Percentiles rank a stretch among this genome's conserved stretches.
These are phyloP conservation scores for Hypericum androsaemum DNA, from an alignment of 345 rosid genomes.

Conservation along the genomic window DNA sequence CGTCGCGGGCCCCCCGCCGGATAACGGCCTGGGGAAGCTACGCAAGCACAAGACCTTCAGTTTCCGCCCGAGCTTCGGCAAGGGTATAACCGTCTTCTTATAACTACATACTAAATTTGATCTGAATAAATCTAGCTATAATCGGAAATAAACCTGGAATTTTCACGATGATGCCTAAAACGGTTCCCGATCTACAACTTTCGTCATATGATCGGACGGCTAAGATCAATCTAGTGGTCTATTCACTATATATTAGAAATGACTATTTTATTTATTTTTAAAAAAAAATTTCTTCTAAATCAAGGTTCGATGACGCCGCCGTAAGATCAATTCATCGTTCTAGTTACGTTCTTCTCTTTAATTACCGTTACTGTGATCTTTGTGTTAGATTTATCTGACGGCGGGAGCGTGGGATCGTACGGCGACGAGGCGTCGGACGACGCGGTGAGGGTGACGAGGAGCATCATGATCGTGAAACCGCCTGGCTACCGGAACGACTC, in stretches of 20 bases:
- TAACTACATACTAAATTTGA: not conserved
- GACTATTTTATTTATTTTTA: too few species aligned
- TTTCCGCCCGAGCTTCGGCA: constrained; percentile 59
- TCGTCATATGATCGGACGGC: not conserved
- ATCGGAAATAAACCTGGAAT: too few species aligned
- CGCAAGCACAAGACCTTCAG: constrained; percentile 56
- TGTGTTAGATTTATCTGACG: constrained; percentile 40
- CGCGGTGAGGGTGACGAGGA: constrained; percentile 54
- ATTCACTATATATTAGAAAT: too few species aligned
- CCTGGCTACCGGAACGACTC: constrained; percentile 70
- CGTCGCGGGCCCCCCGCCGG: constrained; percentile 93
- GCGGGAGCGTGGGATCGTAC: constrained; percentile 45
- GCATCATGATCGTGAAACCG: constrained; percentile 83
- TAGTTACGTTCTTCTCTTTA: too few species aligned
- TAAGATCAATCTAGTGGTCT: not conserved
- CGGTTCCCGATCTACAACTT: too few species aligned
- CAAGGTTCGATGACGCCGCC: too few species aligned
- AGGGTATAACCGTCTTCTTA: constrained; percentile 39
- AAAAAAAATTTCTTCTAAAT: too few species aligned
- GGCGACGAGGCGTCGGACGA: constrained; percentile 36
- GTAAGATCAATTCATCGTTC: too few species aligned
- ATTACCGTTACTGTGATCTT: not conserved
- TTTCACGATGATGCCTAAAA: too few species aligned
- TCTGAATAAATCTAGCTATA: not conserved
- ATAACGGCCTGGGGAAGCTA: constrained; percentile 90